These are phyloP conservation scores for Circinella umbellata DNA, from an alignment of 371 early-diverging fungal species.

Conservation along the genomic window DNA sequence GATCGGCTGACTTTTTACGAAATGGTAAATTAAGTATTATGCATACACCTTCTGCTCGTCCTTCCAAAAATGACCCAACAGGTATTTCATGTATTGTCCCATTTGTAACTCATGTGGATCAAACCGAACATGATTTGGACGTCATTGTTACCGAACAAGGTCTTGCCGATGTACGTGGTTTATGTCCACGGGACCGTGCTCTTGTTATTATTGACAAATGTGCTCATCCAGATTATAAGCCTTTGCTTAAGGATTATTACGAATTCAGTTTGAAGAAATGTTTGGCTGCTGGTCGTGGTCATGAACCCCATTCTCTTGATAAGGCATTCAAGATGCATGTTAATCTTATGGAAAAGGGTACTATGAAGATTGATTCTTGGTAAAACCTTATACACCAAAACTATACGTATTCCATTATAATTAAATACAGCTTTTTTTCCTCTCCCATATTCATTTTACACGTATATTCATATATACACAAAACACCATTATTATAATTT, in stretches of 20 bases:
- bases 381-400: constrained; percentile 14
- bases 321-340: constrained; percentile 60
- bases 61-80: constrained; percentile 49
- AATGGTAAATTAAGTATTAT: constrained; percentile 54
- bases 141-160: constrained; percentile 61
- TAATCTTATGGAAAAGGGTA: constrained; percentile 53
- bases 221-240: constrained; percentile 56
- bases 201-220: constrained; percentile 58
- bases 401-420: no score
- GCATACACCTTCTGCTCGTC: constrained; percentile 58
- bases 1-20: constrained; percentile 55
- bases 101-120: constrained; percentile 58
- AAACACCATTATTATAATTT: neutral
- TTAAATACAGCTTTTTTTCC: no score
- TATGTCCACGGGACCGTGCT: constrained; percentile 57
- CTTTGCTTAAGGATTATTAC: constrained; percentile 51
- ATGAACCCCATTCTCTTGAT: constrained; percentile 60
- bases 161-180: constrained; percentile 55
- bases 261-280: constrained; percentile 53
- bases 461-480: neutral
- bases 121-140: constrained; percentile 60
- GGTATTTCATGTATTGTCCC: constrained; percentile 59
- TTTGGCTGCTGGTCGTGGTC: constrained; percentile 51
- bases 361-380: constrained; percentile 60
- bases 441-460: no score